These are phyloP conservation scores for Acer yangbiense DNA, from an alignment of 345 rosid genomes.

Conservation along the genomic window DNA sequence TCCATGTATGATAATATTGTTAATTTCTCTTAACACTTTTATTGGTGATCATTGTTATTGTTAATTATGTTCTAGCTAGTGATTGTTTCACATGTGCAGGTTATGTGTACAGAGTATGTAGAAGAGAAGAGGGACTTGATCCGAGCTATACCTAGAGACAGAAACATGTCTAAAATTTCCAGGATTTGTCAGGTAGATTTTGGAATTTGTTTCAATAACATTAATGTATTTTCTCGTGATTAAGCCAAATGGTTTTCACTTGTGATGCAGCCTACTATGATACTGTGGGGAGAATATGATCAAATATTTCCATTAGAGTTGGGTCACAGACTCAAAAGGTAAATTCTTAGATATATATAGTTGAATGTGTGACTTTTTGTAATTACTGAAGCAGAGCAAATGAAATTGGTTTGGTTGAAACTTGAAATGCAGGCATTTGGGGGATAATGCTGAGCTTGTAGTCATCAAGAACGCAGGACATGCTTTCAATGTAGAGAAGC, in stretches of 20 bases:
- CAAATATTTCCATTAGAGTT: conserved; percentile 65
- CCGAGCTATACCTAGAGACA: conserved; percentile 51
- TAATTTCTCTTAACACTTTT: neutral
- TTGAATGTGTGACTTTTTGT: neutral
- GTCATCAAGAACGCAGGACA: conserved; percentile 72
- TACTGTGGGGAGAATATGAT: conserved; percentile 85
- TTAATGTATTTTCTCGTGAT: neutral
- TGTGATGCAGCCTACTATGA: conserved; percentile 58
- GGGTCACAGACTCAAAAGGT: conserved; percentile 69
- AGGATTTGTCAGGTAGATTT: conserved; percentile 52
- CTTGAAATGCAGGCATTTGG: conserved; percentile 47
- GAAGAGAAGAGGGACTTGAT: conserved; percentile 61
- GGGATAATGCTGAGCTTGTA: conserved; percentile 54
- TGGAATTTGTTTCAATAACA: neutral
- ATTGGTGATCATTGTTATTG: no score
- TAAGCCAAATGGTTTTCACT: neutral
- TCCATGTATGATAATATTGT: conserved; percentile 33
- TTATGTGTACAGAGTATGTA: conserved; percentile 45
- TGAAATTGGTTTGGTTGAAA: neutral
- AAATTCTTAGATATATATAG: neutral
- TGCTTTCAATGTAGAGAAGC: conserved; percentile 57
- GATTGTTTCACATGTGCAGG: conserved; percentile 30
- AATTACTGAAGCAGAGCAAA: neutral
- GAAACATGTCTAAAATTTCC: conserved; percentile 52
- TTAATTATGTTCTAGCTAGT: no score